phyloP scores from a whole-genome alignment of 345 rosid species.

The Cardamine occulta region DNA sequence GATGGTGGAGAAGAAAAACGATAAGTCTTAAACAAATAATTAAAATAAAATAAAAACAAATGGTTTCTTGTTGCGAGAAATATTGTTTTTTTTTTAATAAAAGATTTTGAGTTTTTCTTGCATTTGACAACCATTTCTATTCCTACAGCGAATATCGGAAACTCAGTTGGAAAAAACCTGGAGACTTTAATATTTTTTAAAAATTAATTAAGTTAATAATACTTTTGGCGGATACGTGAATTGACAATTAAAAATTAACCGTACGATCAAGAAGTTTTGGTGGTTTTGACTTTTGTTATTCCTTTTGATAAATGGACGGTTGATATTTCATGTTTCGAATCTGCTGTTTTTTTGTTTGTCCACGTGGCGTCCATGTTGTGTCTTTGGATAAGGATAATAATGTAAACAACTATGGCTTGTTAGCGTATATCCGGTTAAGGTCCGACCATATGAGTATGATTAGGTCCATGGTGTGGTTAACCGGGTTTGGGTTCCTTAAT shows the following conservation, averaged over 20 bases:
- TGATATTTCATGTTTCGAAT: neutral
- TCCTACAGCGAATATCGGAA: slow-evolving; percentile 34
- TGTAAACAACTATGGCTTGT: neutral
- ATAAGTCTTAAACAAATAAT: slow-evolving; percentile 18
- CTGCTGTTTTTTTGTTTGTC: neutral
- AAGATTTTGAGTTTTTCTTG: neutral
- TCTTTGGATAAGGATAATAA: slow-evolving; percentile 16
- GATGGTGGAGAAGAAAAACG: slow-evolving; percentile 28
- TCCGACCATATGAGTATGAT: neutral
- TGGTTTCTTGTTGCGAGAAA: slow-evolving; percentile 32
- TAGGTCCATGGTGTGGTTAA: neutral
- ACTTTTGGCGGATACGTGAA: neutral
- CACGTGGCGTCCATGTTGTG: slow-evolving; percentile 18
- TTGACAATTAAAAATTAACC: neutral
- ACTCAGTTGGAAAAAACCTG: slow-evolving; percentile 26
- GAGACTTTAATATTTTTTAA: slow-evolving; percentile 1
- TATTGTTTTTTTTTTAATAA: neutral
- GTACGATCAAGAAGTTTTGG: slow-evolving; percentile 13
- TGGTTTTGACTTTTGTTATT: slow-evolving; percentile 19
- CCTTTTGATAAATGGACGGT: slow-evolving; percentile 15
- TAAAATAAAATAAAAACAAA: neutral
- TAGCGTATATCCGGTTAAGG: neutral
- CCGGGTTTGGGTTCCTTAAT: neutral
- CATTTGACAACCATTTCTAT: slow-evolving; percentile 26
- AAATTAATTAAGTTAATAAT: neutral